These are phyloP conservation scores for Zygosaccharomyces sapae DNA, from an alignment of 1,139 yeast species.

Conservation along the genomic window DNA sequence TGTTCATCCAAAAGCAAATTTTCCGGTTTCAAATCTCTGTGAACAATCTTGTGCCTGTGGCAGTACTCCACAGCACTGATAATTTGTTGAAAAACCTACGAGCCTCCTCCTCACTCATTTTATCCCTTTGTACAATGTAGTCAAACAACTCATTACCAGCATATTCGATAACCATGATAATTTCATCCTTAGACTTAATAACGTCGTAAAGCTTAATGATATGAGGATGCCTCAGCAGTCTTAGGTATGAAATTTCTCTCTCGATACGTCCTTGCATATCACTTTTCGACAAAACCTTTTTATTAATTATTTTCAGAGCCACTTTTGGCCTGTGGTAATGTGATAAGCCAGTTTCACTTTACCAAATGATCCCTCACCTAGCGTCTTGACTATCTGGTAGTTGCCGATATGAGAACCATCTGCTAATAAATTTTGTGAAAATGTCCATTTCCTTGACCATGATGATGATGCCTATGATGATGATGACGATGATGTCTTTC, in stretches of 20 bases:
- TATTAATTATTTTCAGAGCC: constrained; percentile 88
- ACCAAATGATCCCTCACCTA: constrained; percentile 98
- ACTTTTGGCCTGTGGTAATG: constrained; percentile 92
- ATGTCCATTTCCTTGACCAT: constrained; percentile 13
- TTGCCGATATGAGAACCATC: constrained; percentile 68
- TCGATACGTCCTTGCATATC: constrained; percentile 98
- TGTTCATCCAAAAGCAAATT: constrained; percentile 86
- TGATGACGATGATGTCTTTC: constrained; percentile 18
- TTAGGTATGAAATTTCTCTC: constrained; percentile 85
- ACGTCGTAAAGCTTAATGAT: constrained; percentile 95
- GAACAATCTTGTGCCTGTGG: constrained; percentile 96
- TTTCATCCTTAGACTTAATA: constrained; percentile 91
- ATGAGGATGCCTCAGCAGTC: constrained; percentile 92
- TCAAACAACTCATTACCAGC: constrained; percentile 96
- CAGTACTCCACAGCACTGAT: constrained; percentile 98
- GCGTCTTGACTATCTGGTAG: constrained; percentile 87
- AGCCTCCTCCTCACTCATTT: constrained; percentile 92
- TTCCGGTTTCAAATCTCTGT: constrained; percentile 93
- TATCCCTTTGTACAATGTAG: constrained; percentile 91
- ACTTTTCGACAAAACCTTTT: constrained; percentile 88
- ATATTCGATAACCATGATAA: constrained; percentile 94
- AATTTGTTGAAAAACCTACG: constrained; percentile 94
- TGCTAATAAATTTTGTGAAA: constrained; percentile 21
- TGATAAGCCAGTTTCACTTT: constrained; percentile 95
- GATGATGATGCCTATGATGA: constrained; percentile 29